Evolutionary conservation across 1,284 basidiomycete genomes (phyloP).

Genomic region (Ceratobasidium theobromae): DNA sequence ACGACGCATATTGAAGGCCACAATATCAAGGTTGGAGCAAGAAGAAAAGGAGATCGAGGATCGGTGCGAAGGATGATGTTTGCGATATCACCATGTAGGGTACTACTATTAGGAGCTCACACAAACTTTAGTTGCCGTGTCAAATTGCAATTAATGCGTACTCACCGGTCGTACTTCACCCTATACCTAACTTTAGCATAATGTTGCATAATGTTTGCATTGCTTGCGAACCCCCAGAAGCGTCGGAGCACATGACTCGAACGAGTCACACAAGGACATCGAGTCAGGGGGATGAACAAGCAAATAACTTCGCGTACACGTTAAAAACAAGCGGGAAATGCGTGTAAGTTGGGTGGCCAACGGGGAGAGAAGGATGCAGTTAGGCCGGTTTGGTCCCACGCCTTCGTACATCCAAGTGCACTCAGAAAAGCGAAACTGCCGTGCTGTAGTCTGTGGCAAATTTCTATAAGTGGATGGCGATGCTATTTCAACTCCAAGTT

Average conservation of each 20-base stretch:
- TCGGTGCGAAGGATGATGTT: constrained; percentile 59
- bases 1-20: constrained; percentile 56
- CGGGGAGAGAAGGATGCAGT: background rate
- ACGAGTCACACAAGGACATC: no score
- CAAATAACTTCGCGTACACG: no score
- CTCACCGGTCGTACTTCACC: no score
- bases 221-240: no score
- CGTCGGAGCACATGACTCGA: no score
- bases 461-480: background rate
- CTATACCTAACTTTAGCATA: no score
- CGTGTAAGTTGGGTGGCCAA: background rate
- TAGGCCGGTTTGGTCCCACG: background rate
- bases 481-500: no score
- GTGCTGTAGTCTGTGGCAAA: background rate
- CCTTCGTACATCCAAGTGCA: background rate
- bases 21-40: constrained; percentile 56
- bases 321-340: background rate
- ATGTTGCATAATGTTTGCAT: no score
- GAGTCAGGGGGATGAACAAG: no score
- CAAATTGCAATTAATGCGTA: no score
- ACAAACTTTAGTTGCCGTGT: no score
- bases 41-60: constrained; percentile 73
- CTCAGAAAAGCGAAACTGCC: background rate
- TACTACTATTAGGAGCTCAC: background rate
- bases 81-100: background rate